phyloP scores from a whole-genome alignment of 2,329 filamentous ascomycete genomes.

The Sclerotiophoma versabilis region DNA sequence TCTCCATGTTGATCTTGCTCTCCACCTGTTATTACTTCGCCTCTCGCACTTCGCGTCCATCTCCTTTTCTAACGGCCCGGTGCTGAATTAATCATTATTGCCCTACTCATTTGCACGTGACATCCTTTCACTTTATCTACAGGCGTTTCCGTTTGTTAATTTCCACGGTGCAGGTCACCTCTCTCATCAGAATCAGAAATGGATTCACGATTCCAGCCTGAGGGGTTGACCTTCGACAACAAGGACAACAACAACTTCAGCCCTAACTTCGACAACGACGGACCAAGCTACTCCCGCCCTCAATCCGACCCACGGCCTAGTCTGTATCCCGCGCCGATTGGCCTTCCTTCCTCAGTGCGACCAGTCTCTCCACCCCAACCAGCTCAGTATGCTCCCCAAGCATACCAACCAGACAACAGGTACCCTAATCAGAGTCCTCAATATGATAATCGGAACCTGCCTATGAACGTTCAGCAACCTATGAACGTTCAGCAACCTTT shows the following conservation, averaged over 20 bases:
- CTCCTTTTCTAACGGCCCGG: slow-evolving; percentile 32
- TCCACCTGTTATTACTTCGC: slow-evolving; percentile 35
- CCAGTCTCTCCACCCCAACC: slow-evolving; percentile 23
- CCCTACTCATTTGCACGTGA: slow-evolving; percentile 23
- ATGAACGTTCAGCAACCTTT: slow-evolving; percentile 14
- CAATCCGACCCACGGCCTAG: slow-evolving; percentile 22
- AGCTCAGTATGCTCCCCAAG: slow-evolving; percentile 23
- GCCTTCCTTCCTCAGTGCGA: slow-evolving; percentile 23
- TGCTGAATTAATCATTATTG: slow-evolving; percentile 28
- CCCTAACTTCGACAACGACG: slow-evolving; percentile 28
- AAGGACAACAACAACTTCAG: slow-evolving; percentile 29
- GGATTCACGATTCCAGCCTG: slow-evolving; percentile 41
- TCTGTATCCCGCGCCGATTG: slow-evolving; percentile 21
- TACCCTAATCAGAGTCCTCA: slow-evolving; percentile 16
- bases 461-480: slow-evolving; percentile 20
- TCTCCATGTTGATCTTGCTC: slow-evolving; percentile 27
- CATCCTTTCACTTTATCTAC: slow-evolving; percentile 20
- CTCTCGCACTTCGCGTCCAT: slow-evolving; percentile 26
- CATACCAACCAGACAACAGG: slow-evolving; percentile 7
- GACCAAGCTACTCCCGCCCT: slow-evolving; percentile 18
- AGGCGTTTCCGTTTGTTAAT: slow-evolving; percentile 27
- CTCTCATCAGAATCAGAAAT: slow-evolving; percentile 33
- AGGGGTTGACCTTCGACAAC: slow-evolving; percentile 36
- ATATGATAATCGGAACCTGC: slow-evolving; percentile 7
- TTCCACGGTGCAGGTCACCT: slow-evolving; percentile 44